Percentiles rank a stretch among this genome's conserved stretches.
Evolutionary conservation across 495 filamentous ascomycete genomes (phyloP).

Genomic region (Hamigera avellanea): DNA sequence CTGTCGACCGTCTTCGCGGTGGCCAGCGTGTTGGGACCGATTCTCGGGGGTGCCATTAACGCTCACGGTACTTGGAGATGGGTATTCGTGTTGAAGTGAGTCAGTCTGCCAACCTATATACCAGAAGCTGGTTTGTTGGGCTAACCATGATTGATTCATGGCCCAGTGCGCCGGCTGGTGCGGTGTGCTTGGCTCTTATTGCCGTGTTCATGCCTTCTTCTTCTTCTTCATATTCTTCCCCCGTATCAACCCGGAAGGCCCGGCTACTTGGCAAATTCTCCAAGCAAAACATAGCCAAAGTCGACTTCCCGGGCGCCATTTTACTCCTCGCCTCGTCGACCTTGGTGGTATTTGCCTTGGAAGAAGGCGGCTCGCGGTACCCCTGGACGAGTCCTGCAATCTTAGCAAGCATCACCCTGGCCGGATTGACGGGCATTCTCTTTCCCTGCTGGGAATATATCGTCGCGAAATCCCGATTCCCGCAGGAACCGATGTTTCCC

Average conservation of each 20-base stretch:
- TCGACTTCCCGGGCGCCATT: constrained; percentile 47
- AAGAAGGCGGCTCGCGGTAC: constrained; percentile 41
- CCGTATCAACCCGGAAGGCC: too few species aligned
- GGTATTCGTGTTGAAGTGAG: constrained; percentile 52
- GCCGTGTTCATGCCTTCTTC: not conserved
- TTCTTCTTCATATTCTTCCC: constrained; percentile 8
- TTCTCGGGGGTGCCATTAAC: constrained; percentile 52
- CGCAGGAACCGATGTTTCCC: constrained; percentile 29
- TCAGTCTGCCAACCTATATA: too few species aligned
- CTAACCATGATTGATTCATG: too few species aligned
- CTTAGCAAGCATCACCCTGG: constrained; percentile 31
- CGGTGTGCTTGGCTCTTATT: too few species aligned
- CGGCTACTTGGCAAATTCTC: constrained; percentile 5
- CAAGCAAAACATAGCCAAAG: constrained; percentile 4
- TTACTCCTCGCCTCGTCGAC: constrained; percentile 42
- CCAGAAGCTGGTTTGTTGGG: too few species aligned
- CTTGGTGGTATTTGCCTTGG: constrained; percentile 45
- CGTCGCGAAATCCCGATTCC: too few species aligned
- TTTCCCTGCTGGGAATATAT: constrained; percentile 30
- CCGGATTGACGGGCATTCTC: constrained; percentile 19
- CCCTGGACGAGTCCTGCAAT: constrained; percentile 26
- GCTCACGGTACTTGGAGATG: constrained; percentile 44
- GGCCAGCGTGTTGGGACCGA: constrained; percentile 32
- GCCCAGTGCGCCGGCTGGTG: too few species aligned
- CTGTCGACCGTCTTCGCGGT: constrained; percentile 31